Base-by-base conservation (phyloP, 768 basidiomycete genomes). In the Macrolepiota fuliginosa region DNA sequence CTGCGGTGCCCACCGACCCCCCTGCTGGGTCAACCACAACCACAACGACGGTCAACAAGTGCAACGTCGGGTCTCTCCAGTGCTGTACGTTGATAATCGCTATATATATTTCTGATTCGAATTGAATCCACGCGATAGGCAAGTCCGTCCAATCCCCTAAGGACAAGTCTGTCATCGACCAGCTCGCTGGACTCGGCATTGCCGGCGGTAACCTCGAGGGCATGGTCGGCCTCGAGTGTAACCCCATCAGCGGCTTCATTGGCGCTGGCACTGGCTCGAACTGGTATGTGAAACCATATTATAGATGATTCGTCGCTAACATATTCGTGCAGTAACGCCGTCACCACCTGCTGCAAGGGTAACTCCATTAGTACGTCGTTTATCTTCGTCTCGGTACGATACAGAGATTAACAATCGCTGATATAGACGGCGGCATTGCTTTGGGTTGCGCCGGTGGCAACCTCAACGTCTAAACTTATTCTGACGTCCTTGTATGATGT, bases 321-420 rank as follows among this genome's bases (percentile, higher is more conserved):
- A 56, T 32, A 32, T 40, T 37, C n/a, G 11, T 54, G 5, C 56
- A 66, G 68, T 56, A 56, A 42, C 25, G 29, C 36, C 9, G 59
- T 66, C 42, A 62, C 67, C 17, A 64, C 65, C 11, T 72, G 71
- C 57, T 72, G 71, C 65, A 60, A 50, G n/a, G 17, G 60, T 15
- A 67, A 67, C 64, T 36, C 42, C 47, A 65, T 65, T 57, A 54
- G 70, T 71, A 53, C 45, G 69, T 61, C 55, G 22, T 22, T 15
- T 24, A 17, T 17, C 51, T 42, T 49, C 37, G 7, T 42, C 5
- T 32, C 19, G 6, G 10, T 36, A 0, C 4, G 1, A 7, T 13
- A 29, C 22, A 25, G 22, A 5, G 10, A 47, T 5, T 25, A 54
- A 9, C 45, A 42, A 10, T 62, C 39, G 10, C 17, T 10, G 7